Evolutionary conservation across 768 basidiomycete species (phyloP).

Genomic region (Mycena floridula): DNA sequence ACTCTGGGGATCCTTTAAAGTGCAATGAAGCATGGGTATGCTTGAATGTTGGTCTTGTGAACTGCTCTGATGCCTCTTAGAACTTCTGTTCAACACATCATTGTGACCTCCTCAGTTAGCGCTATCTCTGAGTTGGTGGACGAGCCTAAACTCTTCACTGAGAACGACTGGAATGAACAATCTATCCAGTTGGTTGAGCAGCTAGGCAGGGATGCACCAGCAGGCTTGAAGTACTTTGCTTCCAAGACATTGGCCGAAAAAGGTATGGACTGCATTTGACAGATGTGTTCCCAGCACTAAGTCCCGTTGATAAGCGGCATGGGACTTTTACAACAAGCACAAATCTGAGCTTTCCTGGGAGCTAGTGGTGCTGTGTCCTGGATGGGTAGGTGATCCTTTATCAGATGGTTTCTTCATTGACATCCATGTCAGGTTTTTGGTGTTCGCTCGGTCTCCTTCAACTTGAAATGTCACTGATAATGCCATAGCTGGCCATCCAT

Average conservation of each 20-base stretch:
- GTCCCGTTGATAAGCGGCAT: too few relatives aligned
- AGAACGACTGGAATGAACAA: constrained; percentile 45
- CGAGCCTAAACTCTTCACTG: constrained; percentile 17
- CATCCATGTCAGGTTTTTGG: too few relatives aligned
- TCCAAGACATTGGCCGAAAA: constrained; percentile 40
- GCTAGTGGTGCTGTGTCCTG: constrained; percentile 32
- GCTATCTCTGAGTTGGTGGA: constrained; percentile 20
- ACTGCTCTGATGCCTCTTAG: too few relatives aligned
- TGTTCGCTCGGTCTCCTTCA: too few relatives aligned
- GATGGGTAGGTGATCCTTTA: constrained; percentile 17
- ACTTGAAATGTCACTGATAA: too few relatives aligned
- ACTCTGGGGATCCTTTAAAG: constrained; percentile 59
- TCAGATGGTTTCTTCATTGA: background rate
- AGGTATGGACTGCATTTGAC: too few relatives aligned
- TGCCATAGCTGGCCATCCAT: constrained; percentile 3
- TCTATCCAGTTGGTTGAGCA: constrained; percentile 29
- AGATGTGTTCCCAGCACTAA: too few relatives aligned
- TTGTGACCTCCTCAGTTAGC: constrained; percentile 47
- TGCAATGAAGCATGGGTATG: constrained; percentile 46
- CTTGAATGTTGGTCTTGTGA: too few relatives aligned
- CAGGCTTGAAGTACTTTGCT: constrained; percentile 32
- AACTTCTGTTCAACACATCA: constrained; percentile 42
- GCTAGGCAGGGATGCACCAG: constrained; percentile 30
- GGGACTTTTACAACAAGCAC: constrained; percentile 36
- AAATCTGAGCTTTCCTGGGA: constrained; percentile 30